Conservation (phyloP, 495 filamentous ascomycete species). For the Aspergillus saccharolyticus region DNA sequence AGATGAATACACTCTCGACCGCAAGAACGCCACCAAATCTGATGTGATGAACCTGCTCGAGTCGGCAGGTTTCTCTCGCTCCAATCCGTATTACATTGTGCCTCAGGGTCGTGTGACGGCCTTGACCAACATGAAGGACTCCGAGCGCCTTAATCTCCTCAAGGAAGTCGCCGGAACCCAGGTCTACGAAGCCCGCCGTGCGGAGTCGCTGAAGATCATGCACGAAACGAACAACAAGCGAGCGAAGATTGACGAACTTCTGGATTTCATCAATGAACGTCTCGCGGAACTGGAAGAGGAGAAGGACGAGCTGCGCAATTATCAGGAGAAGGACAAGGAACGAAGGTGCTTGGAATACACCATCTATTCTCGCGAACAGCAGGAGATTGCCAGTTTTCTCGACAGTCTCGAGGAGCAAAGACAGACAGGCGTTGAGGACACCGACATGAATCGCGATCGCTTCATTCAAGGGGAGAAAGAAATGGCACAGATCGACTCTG, state of each 20-base stretch:
- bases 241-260: conserved; percentile 84
- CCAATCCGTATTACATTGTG: conserved; percentile 99
- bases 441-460: conserved; percentile 71
- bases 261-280: conserved; percentile 86
- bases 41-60: conserved; percentile 96
- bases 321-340: conserved; percentile 92
- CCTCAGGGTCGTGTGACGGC: conserved; percentile 94
- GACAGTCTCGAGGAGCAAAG: conserved; percentile 79
- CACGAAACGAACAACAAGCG: conserved; percentile 91
- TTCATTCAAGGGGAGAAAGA: conserved; percentile 79
- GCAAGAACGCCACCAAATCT: conserved; percentile 89
- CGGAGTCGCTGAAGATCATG: conserved; percentile 95
- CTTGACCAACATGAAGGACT: conserved; percentile 97
- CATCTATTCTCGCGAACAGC: conserved; percentile 84
- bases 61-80: conserved; percentile 91
- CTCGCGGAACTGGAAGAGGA: conserved; percentile 90
- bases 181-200: conserved; percentile 86
- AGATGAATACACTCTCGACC: conserved; percentile 95
- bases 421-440: conserved; percentile 73
- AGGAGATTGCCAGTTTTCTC: conserved; percentile 66
- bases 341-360: conserved; percentile 90
- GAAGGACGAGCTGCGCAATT: conserved; percentile 88
- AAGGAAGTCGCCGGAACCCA: conserved; percentile 98
- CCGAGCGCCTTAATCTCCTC: conserved; percentile 77
- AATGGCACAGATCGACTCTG: conserved; percentile 67